phyloP scores from a whole-genome alignment of 2,329 filamentous ascomycete genomes.

The Trichophyton mentagrophytes region DNA sequence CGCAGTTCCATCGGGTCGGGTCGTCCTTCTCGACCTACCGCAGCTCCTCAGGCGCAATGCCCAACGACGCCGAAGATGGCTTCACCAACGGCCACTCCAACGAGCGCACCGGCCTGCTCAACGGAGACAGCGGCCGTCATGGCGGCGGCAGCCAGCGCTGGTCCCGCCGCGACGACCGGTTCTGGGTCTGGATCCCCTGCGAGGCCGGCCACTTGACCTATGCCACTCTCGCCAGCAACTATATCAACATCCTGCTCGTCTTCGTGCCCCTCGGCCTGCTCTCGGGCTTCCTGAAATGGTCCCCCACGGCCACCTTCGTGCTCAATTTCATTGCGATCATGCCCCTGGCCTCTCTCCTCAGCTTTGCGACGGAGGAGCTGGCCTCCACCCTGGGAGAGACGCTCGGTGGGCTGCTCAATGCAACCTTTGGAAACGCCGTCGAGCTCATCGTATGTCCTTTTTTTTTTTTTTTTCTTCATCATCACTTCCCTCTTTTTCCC shows the following conservation, averaged over 20 bases:
- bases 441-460: constrained; percentile 47
- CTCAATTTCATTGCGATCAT: constrained; percentile 55
- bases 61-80: constrained; percentile 4
- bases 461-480: no score
- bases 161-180: constrained; percentile 25
- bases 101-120: constrained; percentile 8
- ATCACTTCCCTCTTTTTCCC: constrained; percentile 35
- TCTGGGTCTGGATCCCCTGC: constrained; percentile 30
- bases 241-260: constrained; percentile 49
- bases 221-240: constrained; percentile 35
- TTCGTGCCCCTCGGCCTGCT: constrained; percentile 54
- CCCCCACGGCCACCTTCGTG: constrained; percentile 46
- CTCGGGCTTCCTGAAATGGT: constrained; percentile 47
- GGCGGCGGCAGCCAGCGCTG: constrained; percentile 6
- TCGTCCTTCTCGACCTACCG: constrained; percentile 2
- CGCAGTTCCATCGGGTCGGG: constrained; percentile 14
- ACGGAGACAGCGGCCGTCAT: not conserved
- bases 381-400: constrained; percentile 49
- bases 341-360: constrained; percentile 48
- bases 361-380: constrained; percentile 53
- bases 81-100: constrained; percentile 8
- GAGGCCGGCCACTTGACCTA: constrained; percentile 30
- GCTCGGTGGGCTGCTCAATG: constrained; percentile 51
- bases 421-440: constrained; percentile 54
- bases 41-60: constrained; percentile 9